Percentiles rank a stretch among this genome's conserved stretches.
phyloP scores from a whole-genome alignment of 371 early-diverging fungal genomes.

The Rhizopus sp. region DNA sequence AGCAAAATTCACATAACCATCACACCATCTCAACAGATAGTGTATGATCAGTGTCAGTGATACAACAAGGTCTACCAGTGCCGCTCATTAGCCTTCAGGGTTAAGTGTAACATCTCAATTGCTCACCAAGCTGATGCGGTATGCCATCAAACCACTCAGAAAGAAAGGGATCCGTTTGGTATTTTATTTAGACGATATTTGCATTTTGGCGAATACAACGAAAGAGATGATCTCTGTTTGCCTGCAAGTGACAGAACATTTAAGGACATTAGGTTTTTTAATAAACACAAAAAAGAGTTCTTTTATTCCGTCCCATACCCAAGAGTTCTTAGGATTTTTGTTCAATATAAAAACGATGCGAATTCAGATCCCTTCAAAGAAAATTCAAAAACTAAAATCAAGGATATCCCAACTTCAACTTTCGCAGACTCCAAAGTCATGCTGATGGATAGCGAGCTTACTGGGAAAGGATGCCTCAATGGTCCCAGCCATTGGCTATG shows the following conservation, averaged over 20 bases:
- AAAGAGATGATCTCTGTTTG: background rate
- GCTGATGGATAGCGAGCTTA: no score
- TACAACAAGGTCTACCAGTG: slow-evolving; percentile 16
- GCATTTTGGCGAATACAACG: background rate
- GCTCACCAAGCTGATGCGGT: slow-evolving; percentile 3
- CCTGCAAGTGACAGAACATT: background rate
- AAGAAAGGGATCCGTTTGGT: slow-evolving; percentile 6
- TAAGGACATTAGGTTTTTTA: slow-evolving; percentile 7
- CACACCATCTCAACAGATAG: no score
- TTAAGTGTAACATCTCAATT: slow-evolving; percentile 8
- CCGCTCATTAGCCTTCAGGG: slow-evolving; percentile 12
- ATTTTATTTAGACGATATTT: slow-evolving; percentile 15
- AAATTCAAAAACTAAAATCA: no score
- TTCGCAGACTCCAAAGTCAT: no score
- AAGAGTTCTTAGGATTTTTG: slow-evolving; percentile 11
- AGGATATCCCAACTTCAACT: no score
- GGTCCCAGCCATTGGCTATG: no score
- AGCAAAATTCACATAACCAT: no score
- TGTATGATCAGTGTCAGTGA: no score
- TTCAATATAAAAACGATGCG: no score
- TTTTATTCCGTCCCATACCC: background rate
- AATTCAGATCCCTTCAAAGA: no score
- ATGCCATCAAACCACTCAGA: slow-evolving; percentile 8
- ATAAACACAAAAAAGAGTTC: slow-evolving; percentile 12
- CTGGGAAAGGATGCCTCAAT: no score